Evolutionary conservation across 2,329 filamentous ascomycete genomes (phyloP).

Genomic region (Colletotrichum truncatum): DNA sequence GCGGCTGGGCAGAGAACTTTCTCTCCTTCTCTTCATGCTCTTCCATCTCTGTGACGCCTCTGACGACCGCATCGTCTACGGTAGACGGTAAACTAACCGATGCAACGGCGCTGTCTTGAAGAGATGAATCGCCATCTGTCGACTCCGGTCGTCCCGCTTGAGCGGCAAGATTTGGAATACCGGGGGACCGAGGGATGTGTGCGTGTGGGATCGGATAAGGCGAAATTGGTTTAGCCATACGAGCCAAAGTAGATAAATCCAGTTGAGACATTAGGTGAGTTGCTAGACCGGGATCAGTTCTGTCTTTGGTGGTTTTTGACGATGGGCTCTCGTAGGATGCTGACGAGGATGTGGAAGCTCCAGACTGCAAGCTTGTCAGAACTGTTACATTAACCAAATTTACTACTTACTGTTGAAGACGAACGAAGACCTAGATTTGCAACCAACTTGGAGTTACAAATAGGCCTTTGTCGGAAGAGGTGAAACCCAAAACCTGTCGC

Average conservation of each 20-base stretch:
- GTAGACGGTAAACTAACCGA: neutral
- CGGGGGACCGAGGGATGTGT: conserved; percentile 26
- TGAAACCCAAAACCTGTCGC: conserved; percentile 64
- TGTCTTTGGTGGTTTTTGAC: neutral
- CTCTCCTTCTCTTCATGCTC: conserved; percentile 41
- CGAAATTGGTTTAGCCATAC: neutral
- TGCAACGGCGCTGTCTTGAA: conserved; percentile 1
- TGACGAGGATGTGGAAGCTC: neutral
- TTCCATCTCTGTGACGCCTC: conserved; percentile 37
- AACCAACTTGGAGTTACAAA: conserved; percentile 49
- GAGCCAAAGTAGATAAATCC: neutral
- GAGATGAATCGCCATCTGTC: neutral
- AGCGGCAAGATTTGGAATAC: neutral
- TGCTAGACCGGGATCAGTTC: neutral
- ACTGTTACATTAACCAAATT: too few relatives aligned
- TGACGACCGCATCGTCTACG: neutral
- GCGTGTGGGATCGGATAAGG: neutral
- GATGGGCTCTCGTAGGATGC: neutral
- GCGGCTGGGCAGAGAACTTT: conserved; percentile 47
- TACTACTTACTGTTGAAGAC: conserved; percentile 44
- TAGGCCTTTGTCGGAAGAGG: conserved; percentile 50
- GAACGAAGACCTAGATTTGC: conserved; percentile 50
- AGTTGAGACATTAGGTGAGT: neutral
- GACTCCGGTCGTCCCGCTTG: neutral
- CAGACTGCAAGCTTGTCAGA: neutral